Evolutionary conservation across 169 alveolate species (phyloP).

Genomic region (Cryptosporidium felis): DNA sequence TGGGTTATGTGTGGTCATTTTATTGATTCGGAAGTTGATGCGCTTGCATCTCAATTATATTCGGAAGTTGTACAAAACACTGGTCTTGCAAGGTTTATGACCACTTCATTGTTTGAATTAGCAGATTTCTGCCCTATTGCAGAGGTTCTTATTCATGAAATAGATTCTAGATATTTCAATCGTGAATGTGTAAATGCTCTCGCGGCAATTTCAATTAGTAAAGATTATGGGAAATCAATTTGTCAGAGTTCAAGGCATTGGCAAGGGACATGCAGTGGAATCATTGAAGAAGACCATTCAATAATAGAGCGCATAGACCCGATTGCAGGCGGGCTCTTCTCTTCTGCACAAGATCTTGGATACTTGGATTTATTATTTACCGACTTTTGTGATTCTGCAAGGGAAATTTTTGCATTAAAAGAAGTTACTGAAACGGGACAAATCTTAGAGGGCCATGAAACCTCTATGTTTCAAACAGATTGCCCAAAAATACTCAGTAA

Average conservation of each 20-base stretch:
- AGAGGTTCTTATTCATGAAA: constrained; percentile 34
- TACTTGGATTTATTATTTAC: constrained; percentile 28
- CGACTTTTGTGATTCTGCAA: constrained; percentile 48
- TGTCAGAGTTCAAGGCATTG: constrained; percentile 69
- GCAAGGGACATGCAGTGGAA: constrained; percentile 69
- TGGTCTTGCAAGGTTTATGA: constrained; percentile 31
- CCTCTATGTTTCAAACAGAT: constrained; percentile 41
- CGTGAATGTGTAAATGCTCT: constrained; percentile 68
- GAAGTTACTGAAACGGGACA: constrained; percentile 59
- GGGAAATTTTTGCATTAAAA: constrained; percentile 4
- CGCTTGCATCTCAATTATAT: constrained; percentile 55
- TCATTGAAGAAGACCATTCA: neutral
- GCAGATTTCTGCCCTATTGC: constrained; percentile 70
- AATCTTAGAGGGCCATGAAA: constrained; percentile 57
- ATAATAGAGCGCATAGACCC: constrained; percentile 49
- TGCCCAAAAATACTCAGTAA: constrained; percentile 41
- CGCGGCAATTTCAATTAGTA: constrained; percentile 54
- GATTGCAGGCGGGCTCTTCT: constrained; percentile 48
- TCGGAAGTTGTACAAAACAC: constrained; percentile 56
- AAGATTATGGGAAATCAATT: constrained; percentile 37
- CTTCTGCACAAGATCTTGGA: constrained; percentile 63
- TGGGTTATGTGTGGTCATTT: constrained; percentile 68
- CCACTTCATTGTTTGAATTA: constrained; percentile 18
- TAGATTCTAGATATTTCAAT: constrained; percentile 52
- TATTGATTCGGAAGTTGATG: constrained; percentile 63